phyloP scores from a whole-genome alignment of 1,284 basidiomycete genomes.

The Exobasidium cylindrosporum region DNA sequence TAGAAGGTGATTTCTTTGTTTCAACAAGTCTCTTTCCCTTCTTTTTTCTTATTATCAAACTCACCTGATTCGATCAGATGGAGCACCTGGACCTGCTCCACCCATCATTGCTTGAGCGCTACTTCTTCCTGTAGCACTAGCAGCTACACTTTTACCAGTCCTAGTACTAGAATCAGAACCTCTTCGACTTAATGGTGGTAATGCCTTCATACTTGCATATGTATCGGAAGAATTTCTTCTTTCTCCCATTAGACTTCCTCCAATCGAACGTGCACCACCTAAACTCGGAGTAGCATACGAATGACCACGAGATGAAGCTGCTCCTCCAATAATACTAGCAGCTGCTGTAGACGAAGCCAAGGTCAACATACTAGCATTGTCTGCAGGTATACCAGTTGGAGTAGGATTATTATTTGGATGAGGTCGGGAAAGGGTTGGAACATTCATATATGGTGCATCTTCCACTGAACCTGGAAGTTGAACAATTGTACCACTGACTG shows the following conservation, averaged over 20 bases:
- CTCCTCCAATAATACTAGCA: constrained; percentile 31
- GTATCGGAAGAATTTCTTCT: constrained; percentile 44
- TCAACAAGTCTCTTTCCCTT: no score
- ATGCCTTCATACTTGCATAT: constrained; percentile 41
- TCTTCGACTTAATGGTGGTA: constrained; percentile 49
- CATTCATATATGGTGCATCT: constrained; percentile 27
- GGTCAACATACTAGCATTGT: constrained; percentile 87
- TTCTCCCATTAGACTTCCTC: constrained; percentile 44
- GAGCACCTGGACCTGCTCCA: constrained; percentile 16
- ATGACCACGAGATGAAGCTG: constrained; percentile 21
- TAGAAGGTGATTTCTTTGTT: no score
- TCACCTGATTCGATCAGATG: constrained; percentile 18
- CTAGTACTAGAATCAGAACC: constrained; percentile 41
- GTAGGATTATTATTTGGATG: constrained; percentile 93
- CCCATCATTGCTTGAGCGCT: constrained; percentile 36
- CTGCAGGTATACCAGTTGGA: constrained; percentile 79
- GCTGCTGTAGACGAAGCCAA: constrained; percentile 76
- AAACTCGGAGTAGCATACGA: constrained; percentile 33
- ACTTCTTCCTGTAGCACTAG: constrained; percentile 37
- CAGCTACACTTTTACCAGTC: constrained; percentile 32
- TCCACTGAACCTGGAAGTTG: constrained; percentile 17
- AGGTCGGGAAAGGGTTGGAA: constrained; percentile 77
- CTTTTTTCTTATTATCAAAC: no score
- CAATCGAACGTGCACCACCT: constrained; percentile 40
- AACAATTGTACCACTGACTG: constrained; percentile 12